Base-by-base conservation (phyloP, 2,329 filamentous ascomycete genomes). In the Beauveria medogensis region DNA sequence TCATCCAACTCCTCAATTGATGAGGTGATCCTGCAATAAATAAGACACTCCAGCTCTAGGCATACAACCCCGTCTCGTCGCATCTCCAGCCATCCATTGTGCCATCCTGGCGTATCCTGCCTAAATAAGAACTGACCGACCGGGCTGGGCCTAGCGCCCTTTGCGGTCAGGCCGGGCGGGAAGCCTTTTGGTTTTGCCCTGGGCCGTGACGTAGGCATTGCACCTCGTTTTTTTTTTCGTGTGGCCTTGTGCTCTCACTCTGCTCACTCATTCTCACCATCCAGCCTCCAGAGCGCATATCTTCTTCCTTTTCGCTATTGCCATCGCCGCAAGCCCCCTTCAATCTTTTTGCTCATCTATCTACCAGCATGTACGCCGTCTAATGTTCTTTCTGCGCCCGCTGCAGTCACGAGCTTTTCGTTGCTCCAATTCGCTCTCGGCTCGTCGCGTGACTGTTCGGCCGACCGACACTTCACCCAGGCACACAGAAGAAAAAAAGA, bases 201-300 rank as follows among this genome's bases (percentile, higher is more conserved):
- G 20, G 7, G 34, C 20, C 34, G 46, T 58, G 55, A 58, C 55
- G 55, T 58, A 37, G 34, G 34, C 34, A 46, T 58, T 58, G 55
- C 43, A 58, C 28, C n/a, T 30, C 14, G 8, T 2, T 30, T 34
- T 37, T 37, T 37, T 37, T 43, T 20, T 9, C 8, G 41, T n/a
- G 6, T 20, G 41, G 41, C 41, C 44, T 26, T 9, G 16, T 34
- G 20, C 40, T 26, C 22, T 44, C 41, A 5, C 26, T 50, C 37
- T 37, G 34, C 5, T 37, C 34, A 16, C 20, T 26, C 46, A 28
- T 24, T 28, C 43, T 40, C 34, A 37, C 34, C 34, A 37, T 16
- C 34, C 34, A 4, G 34, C 34, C 34, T 37, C 34, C 5, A 37
- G 34, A 16, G 47, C 26, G 12, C 24, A 50, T 10, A 24, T 50